A percentile compares a stretch with the other conserved stretches of the same genome.
These are phyloP conservation scores for Vigna trinervia DNA, from an alignment of 306 rosid species.

Conservation along the genomic window DNA sequence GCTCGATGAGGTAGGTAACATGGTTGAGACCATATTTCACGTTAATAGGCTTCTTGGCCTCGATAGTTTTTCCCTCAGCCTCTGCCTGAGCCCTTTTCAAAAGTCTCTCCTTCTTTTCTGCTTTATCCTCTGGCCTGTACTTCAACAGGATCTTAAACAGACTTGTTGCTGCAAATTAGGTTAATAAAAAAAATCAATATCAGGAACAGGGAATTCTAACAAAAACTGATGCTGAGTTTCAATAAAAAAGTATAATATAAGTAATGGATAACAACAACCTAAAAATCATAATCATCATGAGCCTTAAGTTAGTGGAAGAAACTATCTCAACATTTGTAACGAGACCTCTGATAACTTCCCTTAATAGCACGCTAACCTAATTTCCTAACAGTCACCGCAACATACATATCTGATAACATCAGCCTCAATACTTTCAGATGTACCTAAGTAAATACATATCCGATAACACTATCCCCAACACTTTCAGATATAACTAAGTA, in stretches of 20 bases:
- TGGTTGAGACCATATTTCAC: slow-evolving; percentile 88
- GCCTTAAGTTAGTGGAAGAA: no score
- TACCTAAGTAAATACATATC: not conserved
- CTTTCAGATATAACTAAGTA: not conserved
- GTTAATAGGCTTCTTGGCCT: slow-evolving; percentile 72
- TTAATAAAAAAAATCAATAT: not conserved
- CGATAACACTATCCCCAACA: not conserved
- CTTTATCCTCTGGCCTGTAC: slow-evolving; percentile 82
- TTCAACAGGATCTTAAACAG: slow-evolving; percentile 78
- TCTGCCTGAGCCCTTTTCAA: slow-evolving; percentile 79
- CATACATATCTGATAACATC: not conserved
- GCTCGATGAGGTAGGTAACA: slow-evolving; percentile 81
- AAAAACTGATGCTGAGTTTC: no score
- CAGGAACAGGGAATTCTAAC: not conserved
- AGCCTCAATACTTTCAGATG: no score
- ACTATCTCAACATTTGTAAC: not conserved
- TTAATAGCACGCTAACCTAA: not conserved
- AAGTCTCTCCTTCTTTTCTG: slow-evolving; percentile 75
- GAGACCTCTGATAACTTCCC: not conserved
- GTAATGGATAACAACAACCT: not conserved
- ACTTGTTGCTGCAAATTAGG: slow-evolving; percentile 59
- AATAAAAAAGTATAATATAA: not conserved
- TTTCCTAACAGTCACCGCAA: not conserved
- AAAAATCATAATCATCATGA: not conserved
- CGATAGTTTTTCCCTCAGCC: slow-evolving; percentile 65